phyloP scores from a whole-genome alignment of 2,329 filamentous ascomycete genomes.

The Alternaria solani region DNA sequence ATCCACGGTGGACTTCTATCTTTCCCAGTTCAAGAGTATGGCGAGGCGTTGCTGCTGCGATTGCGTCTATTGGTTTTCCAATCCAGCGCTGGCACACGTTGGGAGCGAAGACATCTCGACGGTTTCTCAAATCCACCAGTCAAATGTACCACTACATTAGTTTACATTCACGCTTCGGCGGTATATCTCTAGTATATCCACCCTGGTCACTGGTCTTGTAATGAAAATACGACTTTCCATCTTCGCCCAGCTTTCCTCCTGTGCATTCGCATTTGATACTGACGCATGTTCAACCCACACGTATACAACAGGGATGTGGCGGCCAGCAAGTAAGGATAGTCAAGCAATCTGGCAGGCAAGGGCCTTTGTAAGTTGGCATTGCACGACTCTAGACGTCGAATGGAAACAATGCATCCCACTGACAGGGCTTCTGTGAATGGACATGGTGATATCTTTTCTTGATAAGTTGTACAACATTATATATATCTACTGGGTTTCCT shows the following conservation, averaged over 20 bases:
- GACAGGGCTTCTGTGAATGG: too few species aligned
- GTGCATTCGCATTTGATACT: neutral
- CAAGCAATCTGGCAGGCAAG: neutral
- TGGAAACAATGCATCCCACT: too few species aligned
- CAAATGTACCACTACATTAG: neutral
- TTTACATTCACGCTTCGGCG: neutral
- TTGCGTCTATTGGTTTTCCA: neutral
- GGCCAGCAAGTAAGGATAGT: neutral
- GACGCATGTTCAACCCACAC: neutral
- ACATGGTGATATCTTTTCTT: neutral
- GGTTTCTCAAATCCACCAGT: neutral
- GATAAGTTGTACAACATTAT: neutral
- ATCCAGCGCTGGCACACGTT: neutral
- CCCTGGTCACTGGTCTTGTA: neutral
- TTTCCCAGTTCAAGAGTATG: slow-evolving; percentile 22
- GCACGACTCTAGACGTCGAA: neutral
- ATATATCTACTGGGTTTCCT: neutral
- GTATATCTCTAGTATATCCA: neutral
- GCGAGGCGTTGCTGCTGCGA: slow-evolving; percentile 29
- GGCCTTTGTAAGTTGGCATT: neutral
- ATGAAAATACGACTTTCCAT: neutral
- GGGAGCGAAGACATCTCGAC: neutral
- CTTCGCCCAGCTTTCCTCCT: neutral
- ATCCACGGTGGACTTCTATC: neutral
- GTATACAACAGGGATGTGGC: neutral